A percentile compares a stretch with the other conserved stretches of the same genome.
Evolutionary conservation across 805 yeast genomes (phyloP).

Genomic region (Barnettozyma wickerhamii): DNA sequence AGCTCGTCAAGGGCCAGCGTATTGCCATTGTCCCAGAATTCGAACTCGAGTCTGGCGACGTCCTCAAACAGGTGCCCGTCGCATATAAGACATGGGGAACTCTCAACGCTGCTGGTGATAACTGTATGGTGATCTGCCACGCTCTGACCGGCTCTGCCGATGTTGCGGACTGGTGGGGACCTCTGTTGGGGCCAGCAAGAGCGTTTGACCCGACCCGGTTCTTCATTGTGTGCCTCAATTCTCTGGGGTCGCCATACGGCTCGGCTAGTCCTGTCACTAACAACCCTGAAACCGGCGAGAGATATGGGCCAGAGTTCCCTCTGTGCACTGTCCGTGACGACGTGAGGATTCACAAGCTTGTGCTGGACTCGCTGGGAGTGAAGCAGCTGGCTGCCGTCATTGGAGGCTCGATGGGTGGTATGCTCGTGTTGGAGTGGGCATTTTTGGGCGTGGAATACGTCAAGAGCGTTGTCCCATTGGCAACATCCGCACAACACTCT

Average conservation of each 20-base stretch:
- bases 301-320: conserved; percentile 95
- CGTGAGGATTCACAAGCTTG: conserved; percentile 68
- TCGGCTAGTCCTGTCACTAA: conserved; percentile 85
- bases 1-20: conserved; percentile 70
- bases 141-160: conserved; percentile 95
- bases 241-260: conserved; percentile 97
- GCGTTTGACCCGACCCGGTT: conserved; percentile 91
- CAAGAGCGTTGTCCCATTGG: conserved; percentile 69
- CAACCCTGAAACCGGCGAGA: conserved; percentile 69
- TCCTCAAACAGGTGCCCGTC: conserved; percentile 69
- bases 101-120: conserved; percentile 62
- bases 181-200: conserved; percentile 74
- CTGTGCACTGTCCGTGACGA: conserved; percentile 93
- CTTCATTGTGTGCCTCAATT: conserved; percentile 82
- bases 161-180: conserved; percentile 99
- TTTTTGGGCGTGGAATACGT: conserved; percentile 68
- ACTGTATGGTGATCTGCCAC: conserved; percentile 89
- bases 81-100: conserved; percentile 97
- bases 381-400: conserved; percentile 75
- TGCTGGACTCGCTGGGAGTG: conserved; percentile 80
- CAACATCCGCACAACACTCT: conserved; percentile 90
- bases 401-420: conserved; percentile 99
- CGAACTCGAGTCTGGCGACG: conserved; percentile 78
- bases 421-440: conserved; percentile 88
- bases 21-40: conserved; percentile 74